Conservation (phyloP, 176 grass and related monocot genomes). For the Lolium multiflorum region DNA sequence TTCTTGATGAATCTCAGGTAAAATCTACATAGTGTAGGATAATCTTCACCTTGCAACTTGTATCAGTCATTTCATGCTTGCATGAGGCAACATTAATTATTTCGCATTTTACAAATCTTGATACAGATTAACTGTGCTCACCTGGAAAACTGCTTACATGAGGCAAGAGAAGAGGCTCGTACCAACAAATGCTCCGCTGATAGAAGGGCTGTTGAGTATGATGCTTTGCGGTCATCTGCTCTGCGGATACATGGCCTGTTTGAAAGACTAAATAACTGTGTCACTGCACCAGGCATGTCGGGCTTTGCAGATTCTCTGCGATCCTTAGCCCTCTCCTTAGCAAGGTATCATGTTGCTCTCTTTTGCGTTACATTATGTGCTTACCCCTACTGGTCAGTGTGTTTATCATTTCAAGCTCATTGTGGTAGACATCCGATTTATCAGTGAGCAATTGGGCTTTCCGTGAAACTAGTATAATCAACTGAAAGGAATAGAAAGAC, state of each 20-base stretch:
- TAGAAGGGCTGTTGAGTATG: slow-evolving; percentile 90
- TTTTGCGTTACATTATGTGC: slow-evolving; percentile 15
- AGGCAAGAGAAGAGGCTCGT: slow-evolving; percentile 92
- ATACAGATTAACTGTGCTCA: slow-evolving; percentile 91
- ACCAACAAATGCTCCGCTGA: slow-evolving; percentile 96
- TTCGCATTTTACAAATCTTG: slow-evolving; percentile 26
- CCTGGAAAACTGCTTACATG: slow-evolving; percentile 90
- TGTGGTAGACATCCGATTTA: neutral
- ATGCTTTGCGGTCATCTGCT: slow-evolving; percentile 76
- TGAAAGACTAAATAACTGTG: slow-evolving; percentile 80
- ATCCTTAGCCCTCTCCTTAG: slow-evolving; percentile 75
- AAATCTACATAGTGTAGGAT: slow-evolving; percentile 22
- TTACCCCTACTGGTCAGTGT: neutral
- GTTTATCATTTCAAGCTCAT: neutral
- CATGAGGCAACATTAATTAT: slow-evolving; percentile 26
- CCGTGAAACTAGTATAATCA: neutral
- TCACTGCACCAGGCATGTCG: slow-evolving; percentile 52
- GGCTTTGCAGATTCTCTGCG: slow-evolving; percentile 82
- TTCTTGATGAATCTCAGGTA: slow-evolving; percentile 98
- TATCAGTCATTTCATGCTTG: slow-evolving; percentile 27
- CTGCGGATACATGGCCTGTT: slow-evolving; percentile 89
- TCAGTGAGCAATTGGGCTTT: neutral
- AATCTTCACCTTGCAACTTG: slow-evolving; percentile 41
- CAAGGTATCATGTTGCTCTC: slow-evolving; percentile 57
- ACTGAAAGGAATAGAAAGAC: neutral